A percentile compares a stretch with the other conserved stretches of the same genome.
Conservation (phyloP, 2,329 filamentous ascomycete species). For the Xylaria hypoxylon region DNA sequence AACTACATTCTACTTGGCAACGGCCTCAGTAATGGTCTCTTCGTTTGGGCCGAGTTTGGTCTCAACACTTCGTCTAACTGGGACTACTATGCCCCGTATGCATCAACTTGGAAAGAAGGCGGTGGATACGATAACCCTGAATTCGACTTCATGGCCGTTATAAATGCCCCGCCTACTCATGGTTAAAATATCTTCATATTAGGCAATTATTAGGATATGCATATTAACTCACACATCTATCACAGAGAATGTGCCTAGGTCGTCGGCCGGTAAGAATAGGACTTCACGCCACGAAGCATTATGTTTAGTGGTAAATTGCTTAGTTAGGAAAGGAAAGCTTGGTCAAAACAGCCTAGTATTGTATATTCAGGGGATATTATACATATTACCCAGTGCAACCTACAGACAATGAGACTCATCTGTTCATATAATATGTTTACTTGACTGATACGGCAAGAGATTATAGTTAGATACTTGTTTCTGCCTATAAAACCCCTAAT, state of each 20-base stretch:
- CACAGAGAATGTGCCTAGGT: neutral
- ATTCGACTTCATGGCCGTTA: slow-evolving; percentile 46
- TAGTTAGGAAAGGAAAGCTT: neutral
- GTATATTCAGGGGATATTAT: neutral
- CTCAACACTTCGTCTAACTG: slow-evolving; percentile 49
- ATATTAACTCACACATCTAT: neutral
- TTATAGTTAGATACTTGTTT: no score
- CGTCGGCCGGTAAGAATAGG: neutral
- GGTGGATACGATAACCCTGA: slow-evolving; percentile 49
- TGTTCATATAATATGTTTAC: no score
- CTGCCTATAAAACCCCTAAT: no score
- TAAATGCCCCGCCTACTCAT: slow-evolving; percentile 46
- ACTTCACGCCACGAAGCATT: neutral
- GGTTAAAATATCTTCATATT: slow-evolving; percentile 28
- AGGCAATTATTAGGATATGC: neutral
- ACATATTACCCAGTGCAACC: neutral
- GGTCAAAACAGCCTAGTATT: neutral
- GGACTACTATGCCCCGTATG: slow-evolving; percentile 48
- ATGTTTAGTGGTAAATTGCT: neutral
- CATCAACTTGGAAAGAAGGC: slow-evolving; percentile 49
- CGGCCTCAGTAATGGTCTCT: slow-evolving; percentile 42
- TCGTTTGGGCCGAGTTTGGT: slow-evolving; percentile 50
- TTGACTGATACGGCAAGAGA: no score
- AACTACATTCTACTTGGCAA: slow-evolving; percentile 56
- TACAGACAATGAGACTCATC: no score